Evolutionary conservation across 2,329 filamentous ascomycete species (phyloP).

Genomic region (Incumbomyces lentus): DNA sequence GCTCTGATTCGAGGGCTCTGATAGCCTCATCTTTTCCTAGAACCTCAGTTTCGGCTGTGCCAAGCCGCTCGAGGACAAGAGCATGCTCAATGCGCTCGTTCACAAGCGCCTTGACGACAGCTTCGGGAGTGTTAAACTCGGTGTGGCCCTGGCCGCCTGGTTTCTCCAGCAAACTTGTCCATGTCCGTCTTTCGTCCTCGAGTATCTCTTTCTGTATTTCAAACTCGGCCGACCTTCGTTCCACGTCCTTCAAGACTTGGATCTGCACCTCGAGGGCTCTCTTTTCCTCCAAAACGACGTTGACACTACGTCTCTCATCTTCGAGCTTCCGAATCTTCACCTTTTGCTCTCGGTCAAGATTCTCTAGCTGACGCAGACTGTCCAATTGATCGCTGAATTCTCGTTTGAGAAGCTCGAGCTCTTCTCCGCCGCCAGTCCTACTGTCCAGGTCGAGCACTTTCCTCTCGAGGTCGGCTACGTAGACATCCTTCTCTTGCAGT

Average conservation of each 20-base stretch:
- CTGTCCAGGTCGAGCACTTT: constrained; percentile 77
- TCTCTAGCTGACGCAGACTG: constrained; percentile 80
- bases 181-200: constrained; percentile 77
- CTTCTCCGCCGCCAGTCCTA: constrained; percentile 76
- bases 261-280: constrained; percentile 67
- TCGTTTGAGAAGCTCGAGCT: constrained; percentile 70
- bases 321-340: constrained; percentile 72
- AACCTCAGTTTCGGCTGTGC: constrained; percentile 67
- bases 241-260: constrained; percentile 60
- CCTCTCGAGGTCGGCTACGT: constrained; percentile 66
- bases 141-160: constrained; percentile 51
- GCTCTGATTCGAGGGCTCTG: constrained; percentile 60
- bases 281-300: constrained; percentile 94
- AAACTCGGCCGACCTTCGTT: constrained; percentile 67
- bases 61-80: constrained; percentile 69
- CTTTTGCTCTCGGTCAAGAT: constrained; percentile 66
- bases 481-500: constrained; percentile 56
- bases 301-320: constrained; percentile 73
- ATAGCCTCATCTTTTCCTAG: constrained; percentile 67
- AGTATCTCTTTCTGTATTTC: constrained; percentile 74
- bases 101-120: constrained; percentile 72
- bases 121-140: constrained; percentile 81
- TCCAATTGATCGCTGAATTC: constrained; percentile 84
- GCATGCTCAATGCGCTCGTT: constrained; percentile 72
- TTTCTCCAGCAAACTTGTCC: constrained; percentile 73